A percentile compares a stretch with the other conserved stretches of the same genome.
Evolutionary conservation across 257 asterid species (phyloP).

Genomic region (Ilex asprella): DNA sequence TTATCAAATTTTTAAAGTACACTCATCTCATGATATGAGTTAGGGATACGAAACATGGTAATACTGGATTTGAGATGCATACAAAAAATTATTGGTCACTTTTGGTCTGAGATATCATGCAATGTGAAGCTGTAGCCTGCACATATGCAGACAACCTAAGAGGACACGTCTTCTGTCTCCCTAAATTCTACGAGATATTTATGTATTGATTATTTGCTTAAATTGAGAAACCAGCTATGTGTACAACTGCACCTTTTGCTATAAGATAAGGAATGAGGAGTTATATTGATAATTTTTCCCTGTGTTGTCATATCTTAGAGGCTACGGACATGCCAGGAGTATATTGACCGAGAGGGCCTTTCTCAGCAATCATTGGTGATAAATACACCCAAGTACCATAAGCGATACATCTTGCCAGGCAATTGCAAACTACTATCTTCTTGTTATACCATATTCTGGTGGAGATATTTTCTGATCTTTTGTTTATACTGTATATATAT

Average conservation of each 20-base stretch:
- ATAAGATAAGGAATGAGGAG: neutral
- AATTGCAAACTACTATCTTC: slow-evolving; percentile 5
- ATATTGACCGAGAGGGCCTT: slow-evolving; percentile 76
- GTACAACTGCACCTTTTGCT: neutral
- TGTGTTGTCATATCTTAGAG: slow-evolving; percentile 41
- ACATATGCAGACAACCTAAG: no score
- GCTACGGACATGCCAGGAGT: slow-evolving; percentile 71
- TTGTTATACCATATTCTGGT: neutral
- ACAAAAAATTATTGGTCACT: no score
- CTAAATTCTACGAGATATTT: no score
- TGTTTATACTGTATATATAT: neutral
- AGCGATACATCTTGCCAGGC: slow-evolving; percentile 88
- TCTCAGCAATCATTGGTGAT: slow-evolving; percentile 88
- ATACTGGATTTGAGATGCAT: no score
- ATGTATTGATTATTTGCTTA: no score
- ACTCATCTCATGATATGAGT: no score
- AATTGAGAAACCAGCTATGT: no score
- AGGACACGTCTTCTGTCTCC: no score
- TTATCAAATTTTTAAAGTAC: no score
- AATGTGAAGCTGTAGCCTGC: neutral
- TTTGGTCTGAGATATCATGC: no score
- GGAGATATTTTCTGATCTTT: neutral
- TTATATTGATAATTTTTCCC: slow-evolving; percentile 15
- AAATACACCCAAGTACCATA: slow-evolving; percentile 77
- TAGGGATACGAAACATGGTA: no score